phyloP scores from a whole-genome alignment of 1,139 yeast genomes.

The Saccharomyces hybrid region DNA sequence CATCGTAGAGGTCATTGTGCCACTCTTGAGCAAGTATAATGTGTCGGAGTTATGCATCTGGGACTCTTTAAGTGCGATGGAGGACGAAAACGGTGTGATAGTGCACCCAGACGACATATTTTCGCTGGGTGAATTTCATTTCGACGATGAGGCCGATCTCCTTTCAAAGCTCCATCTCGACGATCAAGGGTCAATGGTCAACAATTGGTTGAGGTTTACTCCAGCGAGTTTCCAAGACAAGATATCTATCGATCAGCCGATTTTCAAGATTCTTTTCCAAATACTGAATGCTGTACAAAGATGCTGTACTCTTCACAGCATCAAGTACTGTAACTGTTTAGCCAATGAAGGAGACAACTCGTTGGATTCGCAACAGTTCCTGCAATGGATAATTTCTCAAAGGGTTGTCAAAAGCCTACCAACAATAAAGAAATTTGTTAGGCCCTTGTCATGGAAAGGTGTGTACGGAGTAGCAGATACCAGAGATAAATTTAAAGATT shows the following conservation, averaged over 20 bases:
- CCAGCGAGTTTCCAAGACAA: slow-evolving; percentile 23
- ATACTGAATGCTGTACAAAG: slow-evolving; percentile 15
- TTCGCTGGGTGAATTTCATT: slow-evolving; percentile 19
- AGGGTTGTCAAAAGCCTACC: slow-evolving; percentile 16
- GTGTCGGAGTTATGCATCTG: slow-evolving; percentile 49
- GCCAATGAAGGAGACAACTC: slow-evolving; percentile 90
- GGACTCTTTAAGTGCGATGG: slow-evolving; percentile 64
- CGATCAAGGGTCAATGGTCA: slow-evolving; percentile 12
- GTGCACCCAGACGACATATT: slow-evolving; percentile 21
- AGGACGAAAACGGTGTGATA: slow-evolving; percentile 21
- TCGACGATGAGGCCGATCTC: slow-evolving; percentile 18
- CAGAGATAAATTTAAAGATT: neutral
- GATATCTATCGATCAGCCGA: slow-evolving; percentile 24
- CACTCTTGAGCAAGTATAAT: slow-evolving; percentile 38
- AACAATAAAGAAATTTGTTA: slow-evolving; percentile 32
- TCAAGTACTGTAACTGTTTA: slow-evolving; percentile 35
- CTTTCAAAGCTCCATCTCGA: slow-evolving; percentile 15
- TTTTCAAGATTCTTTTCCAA: slow-evolving; percentile 28
- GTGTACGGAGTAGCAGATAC: slow-evolving; percentile 64
- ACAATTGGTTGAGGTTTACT: slow-evolving; percentile 22
- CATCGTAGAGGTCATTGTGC: slow-evolving; percentile 45
- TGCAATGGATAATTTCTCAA: slow-evolving; percentile 25
- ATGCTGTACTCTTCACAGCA: slow-evolving; percentile 8
- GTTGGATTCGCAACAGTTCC: slow-evolving; percentile 57
- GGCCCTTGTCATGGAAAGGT: slow-evolving; percentile 78